Base-by-base conservation (phyloP, 352 stramenopile genomes). In the Albugo candida region DNA sequence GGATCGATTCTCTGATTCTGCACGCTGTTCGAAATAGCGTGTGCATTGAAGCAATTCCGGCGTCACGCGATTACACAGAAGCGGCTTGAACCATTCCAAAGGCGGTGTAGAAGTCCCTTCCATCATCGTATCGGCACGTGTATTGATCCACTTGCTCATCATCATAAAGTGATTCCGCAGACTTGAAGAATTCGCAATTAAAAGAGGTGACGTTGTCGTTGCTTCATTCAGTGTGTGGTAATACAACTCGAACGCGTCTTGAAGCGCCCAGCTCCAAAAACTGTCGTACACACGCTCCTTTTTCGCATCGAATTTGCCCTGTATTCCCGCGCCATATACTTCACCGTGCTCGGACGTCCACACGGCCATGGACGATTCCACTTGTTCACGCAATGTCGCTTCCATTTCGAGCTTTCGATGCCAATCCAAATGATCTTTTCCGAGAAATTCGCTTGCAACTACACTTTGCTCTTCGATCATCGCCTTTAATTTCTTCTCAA, bases 191-290 rank as follows among this genome's bases (percentile, higher is more conserved):
- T 52, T 48, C 43, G 39, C 38, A 8, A 24, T 27, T 41, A 70
- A 49, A 36, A 45, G 13, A 14, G 36, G 54, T 10, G 20, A 20
- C 24, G 52, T 8, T 4, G 16, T 18, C 34, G 24, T 54, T 36
- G n/a, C 46, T 42, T 47, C 50, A 17, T 57, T 44, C 3, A 67
- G 54, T 10, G 65, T 67, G 13, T 63, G 58, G 48, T 68, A 75
- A 55, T 78, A 80, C 34, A 82, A 45, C 53, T 83, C 70, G 43
- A 83, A 56, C 18, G 60, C 57, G 49, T 83, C 72, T 54, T 84
- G 72, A 16, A 81, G 50, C 17, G 64, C 71, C 75, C 72, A 87
- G 64, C 85, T 85, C 72, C 75, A 87, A 56, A 70, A 83, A 49
- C 70, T 83, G 54, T 83, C 70, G 53, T 83, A 87, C 47, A 67